Base-by-base conservation (phyloP, 164 flowering plant genomes). In the Stephania japonica region DNA sequence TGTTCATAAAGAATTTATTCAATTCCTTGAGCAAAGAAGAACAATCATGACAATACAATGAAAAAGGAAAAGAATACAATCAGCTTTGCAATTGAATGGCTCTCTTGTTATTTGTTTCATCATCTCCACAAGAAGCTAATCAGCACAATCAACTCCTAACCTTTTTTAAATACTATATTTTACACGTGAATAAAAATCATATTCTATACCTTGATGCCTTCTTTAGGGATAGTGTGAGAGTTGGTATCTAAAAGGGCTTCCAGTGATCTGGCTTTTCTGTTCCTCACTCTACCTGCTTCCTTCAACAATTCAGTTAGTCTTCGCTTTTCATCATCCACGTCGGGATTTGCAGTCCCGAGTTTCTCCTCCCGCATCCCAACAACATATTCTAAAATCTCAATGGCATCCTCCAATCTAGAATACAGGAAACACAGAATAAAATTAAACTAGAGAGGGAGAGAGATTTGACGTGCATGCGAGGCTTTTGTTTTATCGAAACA, bases 341-440 rank as follows among this genome's bases (percentile, higher is more conserved):
- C 97, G 25, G 93, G 91, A 74, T 89, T 85, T 38, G 95, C 97
- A n/a, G 97, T 92, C 80, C 95, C 97, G 25, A 92, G 91, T 80
- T 92, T 92, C 80, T 90, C 93, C 80, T 90, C 97, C 75, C 97
- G 88, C 81, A 87, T 83, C 65, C 83, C 87, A 64, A 90, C 91
- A 44, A 90, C 90, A 81, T 81, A 72, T 77, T 90, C 97, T 82
- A 92, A 77, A 12, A 90, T 75, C 70, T 87, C 87, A 41, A 92
- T 92, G 32, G 95, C 97, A 76, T 90, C 95, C 73, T 89, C 92
- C 86, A 87, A 81, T 87, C 97, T 92, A 85, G 7, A 11, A 62
- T 50, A 68, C 25, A 72, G 67, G 41, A 70, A 24, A 62, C 53
- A 47, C 13, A 9, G 13, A 3, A 32, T 32, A 32, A 32, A 32